A percentile compares a stretch with the other conserved stretches of the same genome.
Evolutionary conservation across 2,329 filamentous ascomycete species (phyloP).

Genomic region (Tolypocladium capitatum): DNA sequence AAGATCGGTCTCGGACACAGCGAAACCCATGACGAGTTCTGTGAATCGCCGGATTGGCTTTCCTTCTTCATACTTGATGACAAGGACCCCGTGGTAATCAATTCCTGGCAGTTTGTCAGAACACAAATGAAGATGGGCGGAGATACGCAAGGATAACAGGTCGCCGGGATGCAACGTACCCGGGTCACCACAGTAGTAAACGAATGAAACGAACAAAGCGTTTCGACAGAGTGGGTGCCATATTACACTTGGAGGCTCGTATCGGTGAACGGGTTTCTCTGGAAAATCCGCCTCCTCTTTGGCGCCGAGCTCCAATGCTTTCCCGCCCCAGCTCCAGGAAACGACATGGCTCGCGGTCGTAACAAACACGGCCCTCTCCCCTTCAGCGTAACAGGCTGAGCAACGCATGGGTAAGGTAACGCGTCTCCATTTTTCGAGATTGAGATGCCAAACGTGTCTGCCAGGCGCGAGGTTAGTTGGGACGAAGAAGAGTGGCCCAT

Average conservation of each 20-base stretch:
- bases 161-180: background rate
- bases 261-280: background rate
- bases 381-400: conserved; percentile 7
- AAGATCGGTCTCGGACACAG: background rate
- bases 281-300: background rate
- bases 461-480: background rate
- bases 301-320: conserved; percentile 7
- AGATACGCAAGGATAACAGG: background rate
- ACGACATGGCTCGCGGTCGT: conserved; percentile 10
- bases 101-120: background rate
- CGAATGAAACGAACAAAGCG: background rate
- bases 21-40: background rate
- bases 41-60: background rate
- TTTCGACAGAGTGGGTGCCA: background rate
- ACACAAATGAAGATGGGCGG: background rate
- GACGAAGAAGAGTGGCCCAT: background rate
- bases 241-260: background rate
- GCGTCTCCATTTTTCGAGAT: conserved; percentile 6
- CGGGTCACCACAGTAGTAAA: background rate
- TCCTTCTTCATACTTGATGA: background rate
- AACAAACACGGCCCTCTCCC: conserved; percentile 8
- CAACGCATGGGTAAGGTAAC: conserved; percentile 9
- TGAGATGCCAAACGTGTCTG: conserved; percentile 12
- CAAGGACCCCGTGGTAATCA: background rate
- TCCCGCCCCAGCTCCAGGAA: conserved; percentile 10